Evolutionary conservation across 176 grass and related monocot genomes (phyloP), one percentile per base, ranked within the genome.

Genomic region (Lolium perenne): DNA sequence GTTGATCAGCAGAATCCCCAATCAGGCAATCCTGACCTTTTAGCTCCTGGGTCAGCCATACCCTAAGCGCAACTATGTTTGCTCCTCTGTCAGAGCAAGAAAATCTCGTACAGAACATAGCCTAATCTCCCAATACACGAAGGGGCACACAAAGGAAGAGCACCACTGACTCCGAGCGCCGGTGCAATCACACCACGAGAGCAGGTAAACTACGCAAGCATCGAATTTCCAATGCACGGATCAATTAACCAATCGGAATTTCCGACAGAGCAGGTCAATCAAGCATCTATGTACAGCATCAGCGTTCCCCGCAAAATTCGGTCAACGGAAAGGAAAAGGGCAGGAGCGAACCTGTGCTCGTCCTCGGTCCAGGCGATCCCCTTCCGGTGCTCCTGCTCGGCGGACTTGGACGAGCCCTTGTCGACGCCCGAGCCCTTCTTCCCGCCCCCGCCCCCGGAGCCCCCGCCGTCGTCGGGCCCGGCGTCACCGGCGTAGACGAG

Each of bases 331-430:
- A 48, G 23, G 8, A 67, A 76, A 47, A 32, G 32, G 29, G 29
- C 38, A 43, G 21, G 71, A 64, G 3, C 47, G 6, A 38, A 98
- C 96, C 91, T 98, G 93, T 98, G 96, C 59, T 98, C 96, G 65
- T 98, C 96, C 80, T 98, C 96, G 17, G 96, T 98, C 96, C 96
- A 98, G 38, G 96, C 96, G 71, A 98, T 94, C 54, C 96, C 96
- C 75, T 95, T 98, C 68, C 91, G 79, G 79, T 93, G 90, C 81
- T 95, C 96, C 84, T 95, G 91, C 40, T 95, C 96, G 1, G 93
- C 88, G 1, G 90, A 86, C 86, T 91, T 91, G 11, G 90, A 85
- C 4, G 91, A 89, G 3, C 74, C 86, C 86, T 95, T 95, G 25
- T 82, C 40, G 40, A 4, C 40, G 6, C 40, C 40, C 5, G 76